Evolutionary conservation across 305 asterid species (phyloP).

Genomic region (Euphrasia arctica): DNA sequence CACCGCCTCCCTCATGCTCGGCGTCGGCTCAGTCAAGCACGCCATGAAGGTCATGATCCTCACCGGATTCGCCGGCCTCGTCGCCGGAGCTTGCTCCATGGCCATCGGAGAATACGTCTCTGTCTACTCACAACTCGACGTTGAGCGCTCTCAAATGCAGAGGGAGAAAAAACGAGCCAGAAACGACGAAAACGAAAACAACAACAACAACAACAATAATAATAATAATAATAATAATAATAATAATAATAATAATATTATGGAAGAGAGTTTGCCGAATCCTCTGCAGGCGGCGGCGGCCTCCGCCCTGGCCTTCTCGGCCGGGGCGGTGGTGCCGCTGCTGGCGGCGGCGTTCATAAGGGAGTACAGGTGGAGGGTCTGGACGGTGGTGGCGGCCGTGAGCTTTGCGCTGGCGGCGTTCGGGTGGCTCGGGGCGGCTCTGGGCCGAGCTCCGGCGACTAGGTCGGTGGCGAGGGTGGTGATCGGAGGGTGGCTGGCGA

Average conservation of each 20-base stretch:
- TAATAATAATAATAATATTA: neutral
- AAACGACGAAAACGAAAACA: neutral
- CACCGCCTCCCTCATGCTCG: conserved; percentile 94
- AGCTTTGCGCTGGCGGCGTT: conserved; percentile 59
- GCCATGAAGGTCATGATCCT: conserved; percentile 84
- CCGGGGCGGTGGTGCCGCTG: conserved; percentile 86
- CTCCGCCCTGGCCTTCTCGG: conserved; percentile 71
- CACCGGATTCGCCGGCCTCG: conserved; percentile 85
- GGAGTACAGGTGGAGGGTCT: conserved; percentile 66
- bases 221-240: neutral
- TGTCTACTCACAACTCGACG: conserved; percentile 84
- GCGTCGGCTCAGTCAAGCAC: conserved; percentile 81
- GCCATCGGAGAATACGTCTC: conserved; percentile 95
- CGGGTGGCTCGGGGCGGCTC: conserved; percentile 81
- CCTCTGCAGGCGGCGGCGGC: conserved; percentile 93
- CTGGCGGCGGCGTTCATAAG: conserved; percentile 77
- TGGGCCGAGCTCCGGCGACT: conserved; percentile 68
- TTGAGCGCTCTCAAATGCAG: conserved; percentile 64
- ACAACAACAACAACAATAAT: too few species aligned
- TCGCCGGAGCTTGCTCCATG: conserved; percentile 97
- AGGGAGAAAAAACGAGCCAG: conserved; percentile 39
- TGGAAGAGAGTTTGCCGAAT: conserved; percentile 48
- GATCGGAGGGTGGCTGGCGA: conserved; percentile 95
- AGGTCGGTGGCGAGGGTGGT: conserved; percentile 67
- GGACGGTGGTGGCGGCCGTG: conserved; percentile 67